Evolutionary conservation across 1,139 yeast species (phyloP), one percentile per base, ranked within the genome.

Genomic region (Pichia sp.): DNA sequence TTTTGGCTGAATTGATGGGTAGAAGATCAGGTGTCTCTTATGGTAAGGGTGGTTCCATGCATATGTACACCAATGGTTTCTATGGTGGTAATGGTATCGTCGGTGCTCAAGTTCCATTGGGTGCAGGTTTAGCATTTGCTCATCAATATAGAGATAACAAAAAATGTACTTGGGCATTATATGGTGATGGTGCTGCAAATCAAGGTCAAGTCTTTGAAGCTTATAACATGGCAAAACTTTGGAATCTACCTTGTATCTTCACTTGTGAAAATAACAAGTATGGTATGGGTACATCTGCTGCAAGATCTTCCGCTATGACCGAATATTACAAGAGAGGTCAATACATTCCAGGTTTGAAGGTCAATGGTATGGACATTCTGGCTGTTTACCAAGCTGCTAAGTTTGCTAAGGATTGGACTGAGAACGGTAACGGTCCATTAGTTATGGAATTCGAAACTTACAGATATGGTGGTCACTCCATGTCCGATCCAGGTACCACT

Each of bases 31-130:
- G 98, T 69, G 93, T 85, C 46, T 83, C 96, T 30, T 81, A 69
- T 66, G 98, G 98, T 68, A 91, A 91, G 67, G 98, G 98, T 67
- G 98, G 98, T 52, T 91, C 98, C 46, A 91, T 91, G 98, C 98
- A 91, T 70, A 85, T 91, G 91, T 91, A 82, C 63, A 85, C 94
- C 38, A 79, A 81, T 33, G 91, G 93, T 44, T 91, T 91, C 72
- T 91, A 82, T 65, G 98, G 98, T 60, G 98, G 98, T 67, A 91
- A 91, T 67, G 98, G 98, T 71, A 91, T 91, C 64, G 98, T 91
- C 38, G 98, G 98, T 62, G 98, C 97, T 38, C 98, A 91, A 69
- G 97, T 91, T 41, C 96, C 98, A 48, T 74, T 91, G 55, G 98
- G 98, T 60, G 85, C 96, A 39, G 98, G 98, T 52, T 72, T 91